These are phyloP conservation scores for Mycena pura DNA, from an alignment of 768 basidiomycete species.

Conservation along the genomic window DNA sequence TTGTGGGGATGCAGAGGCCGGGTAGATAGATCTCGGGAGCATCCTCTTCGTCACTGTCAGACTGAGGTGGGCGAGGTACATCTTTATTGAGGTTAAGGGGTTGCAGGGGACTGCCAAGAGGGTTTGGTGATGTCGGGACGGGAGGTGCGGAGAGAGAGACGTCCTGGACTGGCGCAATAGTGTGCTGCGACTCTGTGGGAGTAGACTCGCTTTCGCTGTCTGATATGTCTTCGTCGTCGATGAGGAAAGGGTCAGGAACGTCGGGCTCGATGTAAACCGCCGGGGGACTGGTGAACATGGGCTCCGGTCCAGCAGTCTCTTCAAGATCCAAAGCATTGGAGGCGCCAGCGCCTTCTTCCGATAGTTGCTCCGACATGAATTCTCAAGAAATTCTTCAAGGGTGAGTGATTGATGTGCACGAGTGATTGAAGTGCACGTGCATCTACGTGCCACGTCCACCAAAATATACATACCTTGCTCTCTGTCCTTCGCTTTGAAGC, in stretches of 20 bases:
- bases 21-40: constrained; percentile 70
- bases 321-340: constrained; percentile 45
- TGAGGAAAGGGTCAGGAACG: constrained; percentile 66
- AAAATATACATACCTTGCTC: too few species aligned
- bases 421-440: too few species aligned
- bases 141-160: constrained; percentile 46
- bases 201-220: constrained; percentile 43
- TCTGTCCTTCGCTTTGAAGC: too few species aligned
- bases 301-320: constrained; percentile 73
- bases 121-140: constrained; percentile 28
- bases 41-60: constrained; percentile 55
- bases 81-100: constrained; percentile 59
- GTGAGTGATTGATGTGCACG: too few species aligned
- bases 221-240: constrained; percentile 60
- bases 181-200: constrained; percentile 41
- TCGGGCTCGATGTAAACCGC: constrained; percentile 50
- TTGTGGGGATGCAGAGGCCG: constrained; percentile 71
- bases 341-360: too few species aligned
- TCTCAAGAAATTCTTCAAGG: too few species aligned
- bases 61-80: constrained; percentile 55
- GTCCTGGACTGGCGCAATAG: constrained; percentile 48
- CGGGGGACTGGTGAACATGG: constrained; percentile 36
- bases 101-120: constrained; percentile 31
- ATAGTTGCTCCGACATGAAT: too few species aligned
- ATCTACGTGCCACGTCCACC: too few species aligned